Percentiles rank a stretch among this genome's conserved stretches.
Conservation (phyloP, 2,329 filamentous ascomycete genomes). For the Cladophialophora exuberans region DNA sequence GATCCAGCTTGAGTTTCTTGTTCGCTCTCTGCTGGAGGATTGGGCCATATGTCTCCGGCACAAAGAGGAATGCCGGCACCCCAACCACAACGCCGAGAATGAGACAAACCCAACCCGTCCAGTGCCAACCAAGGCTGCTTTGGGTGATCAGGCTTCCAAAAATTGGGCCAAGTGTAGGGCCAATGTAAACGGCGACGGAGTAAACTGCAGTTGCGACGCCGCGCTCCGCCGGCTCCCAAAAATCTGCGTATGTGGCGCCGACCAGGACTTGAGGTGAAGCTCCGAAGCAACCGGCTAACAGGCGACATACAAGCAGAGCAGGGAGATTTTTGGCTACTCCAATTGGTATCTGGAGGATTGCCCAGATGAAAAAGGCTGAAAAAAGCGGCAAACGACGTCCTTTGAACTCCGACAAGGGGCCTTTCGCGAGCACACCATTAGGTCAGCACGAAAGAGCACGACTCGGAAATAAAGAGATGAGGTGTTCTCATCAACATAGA, state of each 20-base stretch:
- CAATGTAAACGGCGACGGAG: constrained; percentile 45
- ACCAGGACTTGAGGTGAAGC: constrained; percentile 68
- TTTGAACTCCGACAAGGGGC: constrained; percentile 38
- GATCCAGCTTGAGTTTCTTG: constrained; percentile 16
- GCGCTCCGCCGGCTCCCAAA: constrained; percentile 62
- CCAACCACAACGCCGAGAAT: constrained; percentile 51
- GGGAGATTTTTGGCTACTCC: constrained; percentile 69
- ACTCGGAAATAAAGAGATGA: neutral
- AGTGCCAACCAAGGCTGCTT: constrained; percentile 50
- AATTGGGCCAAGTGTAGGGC: constrained; percentile 54
- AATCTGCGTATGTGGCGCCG: constrained; percentile 68
- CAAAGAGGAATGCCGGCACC: constrained; percentile 5
- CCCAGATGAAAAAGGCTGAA: constrained; percentile 64
- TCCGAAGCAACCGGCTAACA: constrained; percentile 51
- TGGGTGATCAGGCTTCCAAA: constrained; percentile 52
- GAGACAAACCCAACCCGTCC: constrained; percentile 44
- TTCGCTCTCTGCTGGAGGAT: constrained; percentile 35
- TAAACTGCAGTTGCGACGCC: constrained; percentile 71
- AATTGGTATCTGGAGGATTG: constrained; percentile 66
- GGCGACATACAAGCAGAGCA: constrained; percentile 66
- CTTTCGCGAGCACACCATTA: constrained; percentile 13
- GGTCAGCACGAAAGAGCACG: neutral
- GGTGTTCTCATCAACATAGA: neutral
- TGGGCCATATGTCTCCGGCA: constrained; percentile 35
- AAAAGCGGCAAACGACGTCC: constrained; percentile 54